Evolutionary conservation across 345 rosid species (phyloP).

Genomic region (Eucalyptus decipiens): DNA sequence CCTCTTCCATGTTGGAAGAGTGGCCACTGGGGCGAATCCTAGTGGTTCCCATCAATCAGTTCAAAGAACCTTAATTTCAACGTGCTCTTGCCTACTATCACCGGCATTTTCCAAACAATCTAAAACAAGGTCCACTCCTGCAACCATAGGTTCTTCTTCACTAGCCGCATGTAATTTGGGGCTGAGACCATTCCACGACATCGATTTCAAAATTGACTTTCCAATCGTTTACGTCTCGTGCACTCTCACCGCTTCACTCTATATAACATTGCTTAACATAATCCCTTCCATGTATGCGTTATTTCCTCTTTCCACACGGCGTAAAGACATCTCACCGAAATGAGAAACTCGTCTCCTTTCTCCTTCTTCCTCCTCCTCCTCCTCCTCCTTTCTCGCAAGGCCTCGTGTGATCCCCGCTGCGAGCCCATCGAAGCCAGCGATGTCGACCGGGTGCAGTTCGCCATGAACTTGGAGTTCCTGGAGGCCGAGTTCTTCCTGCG

Average conservation of each 20-base stretch:
- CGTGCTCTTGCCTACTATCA: not conserved
- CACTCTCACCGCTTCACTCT: not conserved
- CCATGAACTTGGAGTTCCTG: conserved; percentile 18
- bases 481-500: conserved; percentile 20
- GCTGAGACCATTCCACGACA: not conserved
- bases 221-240: not conserved
- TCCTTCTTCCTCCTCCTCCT: not conserved
- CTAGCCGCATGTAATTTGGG: not conserved
- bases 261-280: not conserved
- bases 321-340: not conserved
- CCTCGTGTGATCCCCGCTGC: not conserved
- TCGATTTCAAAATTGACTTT: not conserved
- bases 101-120: not conserved
- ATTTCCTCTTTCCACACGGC: not conserved
- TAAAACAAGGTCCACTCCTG: not conserved
- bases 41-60: not conserved
- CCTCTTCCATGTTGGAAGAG: too few relatives aligned
- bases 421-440: not conserved
- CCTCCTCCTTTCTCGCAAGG: not conserved
- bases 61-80: not conserved
- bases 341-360: not conserved
- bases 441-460: conserved; percentile 5
- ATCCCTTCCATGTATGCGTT: not conserved
- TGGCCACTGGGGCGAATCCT: too few relatives aligned
- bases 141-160: too few relatives aligned